Percentiles rank a stretch among this genome's conserved stretches.
Conservation (phyloP, 2,329 filamentous ascomycete species). For the Phialemonium atrogriseum region DNA sequence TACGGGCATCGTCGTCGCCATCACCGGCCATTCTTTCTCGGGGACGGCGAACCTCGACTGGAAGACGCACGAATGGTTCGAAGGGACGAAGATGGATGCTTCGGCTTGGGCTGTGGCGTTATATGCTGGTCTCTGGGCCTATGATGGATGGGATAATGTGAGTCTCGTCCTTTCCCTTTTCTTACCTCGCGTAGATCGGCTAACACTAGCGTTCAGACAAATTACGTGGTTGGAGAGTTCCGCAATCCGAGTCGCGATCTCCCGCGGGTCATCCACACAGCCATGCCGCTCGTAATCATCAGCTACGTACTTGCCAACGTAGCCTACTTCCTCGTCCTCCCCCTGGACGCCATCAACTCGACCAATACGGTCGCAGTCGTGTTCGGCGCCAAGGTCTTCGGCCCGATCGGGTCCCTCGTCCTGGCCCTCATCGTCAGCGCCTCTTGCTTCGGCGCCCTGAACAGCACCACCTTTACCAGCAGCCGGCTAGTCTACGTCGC, state of each 20-base stretch:
- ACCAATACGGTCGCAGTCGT: conserved; percentile 94
- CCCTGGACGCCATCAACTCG: conserved; percentile 68
- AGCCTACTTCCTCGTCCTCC: conserved; percentile 89
- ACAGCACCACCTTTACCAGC: conserved; percentile 88
- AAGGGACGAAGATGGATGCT: conserved; percentile 68
- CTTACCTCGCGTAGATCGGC: neutral
- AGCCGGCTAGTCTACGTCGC: conserved; percentile 89
- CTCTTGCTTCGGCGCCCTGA: conserved; percentile 89
- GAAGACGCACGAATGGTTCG: conserved; percentile 85
- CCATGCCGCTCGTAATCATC: conserved; percentile 87
- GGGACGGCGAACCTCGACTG: conserved; percentile 73
- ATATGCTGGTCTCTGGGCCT: conserved; percentile 95
- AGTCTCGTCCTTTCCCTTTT: conserved; percentile 23
- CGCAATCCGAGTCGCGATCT: conserved; percentile 84
- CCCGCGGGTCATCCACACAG: conserved; percentile 90
- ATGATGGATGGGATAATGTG: conserved; percentile 98
- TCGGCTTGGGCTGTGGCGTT: conserved; percentile 89
- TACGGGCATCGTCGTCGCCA: conserved; percentile 80
- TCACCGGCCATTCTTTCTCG: conserved; percentile 72
- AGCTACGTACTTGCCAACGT: conserved; percentile 88
- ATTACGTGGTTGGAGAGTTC: conserved; percentile 97
- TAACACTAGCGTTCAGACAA: conserved; percentile 57
- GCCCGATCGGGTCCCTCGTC: conserved; percentile 69
- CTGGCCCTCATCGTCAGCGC: conserved; percentile 84
- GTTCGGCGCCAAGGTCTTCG: conserved; percentile 87